Percentiles rank a stretch among this genome's conserved stretches.
These are phyloP conservation scores for Ustilago loliicola DNA, from an alignment of 1,284 basidiomycete species.

Conservation along the genomic window DNA sequence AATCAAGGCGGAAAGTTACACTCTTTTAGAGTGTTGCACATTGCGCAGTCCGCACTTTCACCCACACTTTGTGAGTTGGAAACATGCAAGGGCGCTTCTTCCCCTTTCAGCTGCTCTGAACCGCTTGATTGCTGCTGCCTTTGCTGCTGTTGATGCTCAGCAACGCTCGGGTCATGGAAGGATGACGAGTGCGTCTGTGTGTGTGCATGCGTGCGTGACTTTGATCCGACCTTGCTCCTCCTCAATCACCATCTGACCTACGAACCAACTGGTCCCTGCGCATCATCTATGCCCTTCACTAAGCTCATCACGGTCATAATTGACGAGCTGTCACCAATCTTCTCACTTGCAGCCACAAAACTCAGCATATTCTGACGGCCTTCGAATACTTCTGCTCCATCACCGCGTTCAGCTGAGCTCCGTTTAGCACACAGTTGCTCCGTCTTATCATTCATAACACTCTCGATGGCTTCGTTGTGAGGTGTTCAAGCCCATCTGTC, in stretches of 20 bases:
- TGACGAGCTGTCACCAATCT: neutral
- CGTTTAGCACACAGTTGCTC: neutral
- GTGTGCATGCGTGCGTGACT: neutral
- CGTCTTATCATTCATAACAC: neutral
- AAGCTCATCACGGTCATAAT: neutral
- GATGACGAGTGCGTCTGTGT: neutral
- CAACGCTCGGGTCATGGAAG: neutral
- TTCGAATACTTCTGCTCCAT: neutral
- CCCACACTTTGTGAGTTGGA: neutral
- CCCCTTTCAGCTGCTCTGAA: neutral
- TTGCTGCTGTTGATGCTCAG: neutral
- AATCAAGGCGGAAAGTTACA: neutral
- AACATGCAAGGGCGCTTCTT: neutral
- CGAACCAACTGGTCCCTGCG: neutral
- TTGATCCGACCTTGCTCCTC: neutral
- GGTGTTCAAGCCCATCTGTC: neutral
- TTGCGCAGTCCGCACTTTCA: neutral
- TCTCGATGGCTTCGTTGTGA: constrained; percentile 5
- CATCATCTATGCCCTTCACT: neutral
- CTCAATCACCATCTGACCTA: neutral
- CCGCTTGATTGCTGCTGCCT: neutral
- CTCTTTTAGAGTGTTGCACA: neutral
- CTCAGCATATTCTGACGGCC: neutral
- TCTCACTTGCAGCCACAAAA: neutral
- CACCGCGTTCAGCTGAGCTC: neutral